Conservation (phyloP, 2,329 filamentous ascomycete species). For the Xylariomycetidae sp. region DNA sequence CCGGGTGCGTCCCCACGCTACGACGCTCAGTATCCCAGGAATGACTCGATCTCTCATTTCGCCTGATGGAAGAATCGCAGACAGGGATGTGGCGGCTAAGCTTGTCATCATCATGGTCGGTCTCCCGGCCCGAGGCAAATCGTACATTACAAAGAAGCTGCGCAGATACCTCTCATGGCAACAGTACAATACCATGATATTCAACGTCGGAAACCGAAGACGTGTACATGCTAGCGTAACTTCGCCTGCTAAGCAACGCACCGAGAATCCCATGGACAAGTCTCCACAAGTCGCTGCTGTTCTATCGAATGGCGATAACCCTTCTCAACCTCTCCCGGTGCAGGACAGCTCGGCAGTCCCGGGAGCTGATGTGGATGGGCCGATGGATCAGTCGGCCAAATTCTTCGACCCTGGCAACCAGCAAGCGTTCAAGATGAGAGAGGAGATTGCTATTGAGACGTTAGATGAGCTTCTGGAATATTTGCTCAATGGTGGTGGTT, state of each 20-base stretch:
- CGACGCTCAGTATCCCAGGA: conserved; percentile 93
- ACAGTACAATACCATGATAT: conserved; percentile 91
- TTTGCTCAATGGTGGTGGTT: conserved; percentile 74
- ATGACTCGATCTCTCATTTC: conserved; percentile 94
- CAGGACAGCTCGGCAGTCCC: conserved; percentile 29
- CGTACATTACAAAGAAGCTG: conserved; percentile 98
- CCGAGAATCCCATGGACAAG: conserved; percentile 34
- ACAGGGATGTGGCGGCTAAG: conserved; percentile 92
- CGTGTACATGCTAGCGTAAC: conserved; percentile 66
- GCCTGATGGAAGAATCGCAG: conserved; percentile 88
- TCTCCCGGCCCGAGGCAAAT: conserved; percentile 90
- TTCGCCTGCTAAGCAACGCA: conserved; percentile 29
- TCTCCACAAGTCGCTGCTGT: conserved; percentile 53
- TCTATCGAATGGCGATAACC: conserved; percentile 47
- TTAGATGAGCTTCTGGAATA: conserved; percentile 90
- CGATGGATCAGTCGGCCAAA: conserved; percentile 84
- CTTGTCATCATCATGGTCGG: conserved; percentile 98
- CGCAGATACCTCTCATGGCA: conserved; percentile 95
- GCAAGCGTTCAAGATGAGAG: conserved; percentile 74
- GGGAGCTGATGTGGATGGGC: too few relatives aligned
- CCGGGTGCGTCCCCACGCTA: conserved; percentile 74
- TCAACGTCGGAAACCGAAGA: conserved; percentile 92
- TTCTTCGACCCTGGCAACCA: conserved; percentile 94
- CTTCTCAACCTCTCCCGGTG: conserved; percentile 30
- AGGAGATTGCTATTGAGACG: conserved; percentile 89